Evolutionary conservation across 1,284 basidiomycete species (phyloP), one percentile per base, ranked within the genome.

Genomic region (Volvariella surrecta): DNA sequence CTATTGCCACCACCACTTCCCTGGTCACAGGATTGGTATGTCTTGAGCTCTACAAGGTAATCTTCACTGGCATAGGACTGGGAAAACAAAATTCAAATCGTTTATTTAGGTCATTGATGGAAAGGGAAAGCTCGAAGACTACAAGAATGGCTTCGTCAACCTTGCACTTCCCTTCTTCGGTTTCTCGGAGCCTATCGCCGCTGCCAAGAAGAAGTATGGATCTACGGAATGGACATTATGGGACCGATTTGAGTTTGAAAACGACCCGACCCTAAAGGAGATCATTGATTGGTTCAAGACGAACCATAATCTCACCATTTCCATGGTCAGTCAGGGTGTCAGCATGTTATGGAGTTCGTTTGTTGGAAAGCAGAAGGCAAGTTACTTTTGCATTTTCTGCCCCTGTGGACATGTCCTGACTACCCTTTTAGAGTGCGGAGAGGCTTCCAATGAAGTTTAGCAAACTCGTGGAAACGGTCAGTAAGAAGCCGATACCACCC

Each of bases 121-220:
- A 50, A 98, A 98, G 76, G 79, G 72, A 57, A 87, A 89, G 57
- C 71, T 98, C 9, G 96, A 99, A 54, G 78, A 88, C 45, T 99
- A 92, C 77, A 98, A 97, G 76, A 99, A 99, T 57, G 92, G 92
- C 34, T 99, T 99, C 63, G 81, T 99, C 56, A 99, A 99, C 66
- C 76, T 99, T 40, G 96, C 96, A 3, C 67, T 99, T 45, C 96
- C 96, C 2, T 99, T 99, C 82, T 97, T 99, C 59, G 96, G 93
- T 18, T 99, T 99, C 74, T 97, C 93, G 1, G 96, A 99, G 58
- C 96, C 96, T 16, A 92, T 99, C 51, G 85, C 82, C 2, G 92
- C 95, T n/a, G 58, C 76, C 50, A 96, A 94, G 73, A 74, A 80
- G 53, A 93, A 92, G 74, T 96, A 93, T 62, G 82, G 80, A 52